A percentile compares a stretch with the other conserved stretches of the same genome.
Evolutionary conservation across 148 eudicot genomes (phyloP).

Genomic region (Amaranthus palmeri): DNA sequence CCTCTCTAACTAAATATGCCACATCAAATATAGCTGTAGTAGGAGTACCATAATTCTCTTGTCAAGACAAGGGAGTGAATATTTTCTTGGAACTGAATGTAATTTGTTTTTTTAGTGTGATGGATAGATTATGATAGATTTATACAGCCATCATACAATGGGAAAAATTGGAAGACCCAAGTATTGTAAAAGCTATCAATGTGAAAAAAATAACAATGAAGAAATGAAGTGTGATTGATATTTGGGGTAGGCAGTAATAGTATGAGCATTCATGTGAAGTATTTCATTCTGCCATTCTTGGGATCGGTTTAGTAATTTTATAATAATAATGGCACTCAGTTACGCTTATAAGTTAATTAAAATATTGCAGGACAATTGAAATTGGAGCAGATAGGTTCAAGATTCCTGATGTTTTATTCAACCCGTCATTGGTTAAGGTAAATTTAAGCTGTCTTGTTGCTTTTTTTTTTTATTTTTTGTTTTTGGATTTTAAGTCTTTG

Average conservation of each 20-base stretch:
- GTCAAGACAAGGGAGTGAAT: too few relatives aligned
- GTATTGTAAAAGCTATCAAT: too few relatives aligned
- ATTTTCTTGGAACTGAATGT: too few relatives aligned
- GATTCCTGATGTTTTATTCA: conserved; percentile 94
- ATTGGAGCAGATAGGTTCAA: conserved; percentile 97
- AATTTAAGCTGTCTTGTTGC: conserved; percentile 13
- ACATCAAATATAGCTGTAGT: too few relatives aligned
- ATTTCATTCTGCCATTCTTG: not conserved
- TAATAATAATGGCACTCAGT: not conserved
- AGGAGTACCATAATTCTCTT: too few relatives aligned
- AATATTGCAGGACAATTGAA: conserved; percentile 74
- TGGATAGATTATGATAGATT: too few relatives aligned
- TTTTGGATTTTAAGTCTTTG: not conserved
- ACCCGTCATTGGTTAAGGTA: conserved; percentile 88
- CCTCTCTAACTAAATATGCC: too few relatives aligned
- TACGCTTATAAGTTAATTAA: conserved; percentile 11
- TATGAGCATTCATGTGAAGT: not conserved
- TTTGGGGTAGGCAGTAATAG: not conserved
- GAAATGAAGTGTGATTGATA: not conserved
- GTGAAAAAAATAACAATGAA: too few relatives aligned
- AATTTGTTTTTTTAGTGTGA: too few relatives aligned
- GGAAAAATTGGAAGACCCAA: too few relatives aligned
- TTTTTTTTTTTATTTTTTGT: too few relatives aligned
- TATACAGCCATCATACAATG: too few relatives aligned
- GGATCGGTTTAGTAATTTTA: not conserved